Conservation (phyloP, 176 grass and related monocot genomes). For the Ensete glaucum region DNA sequence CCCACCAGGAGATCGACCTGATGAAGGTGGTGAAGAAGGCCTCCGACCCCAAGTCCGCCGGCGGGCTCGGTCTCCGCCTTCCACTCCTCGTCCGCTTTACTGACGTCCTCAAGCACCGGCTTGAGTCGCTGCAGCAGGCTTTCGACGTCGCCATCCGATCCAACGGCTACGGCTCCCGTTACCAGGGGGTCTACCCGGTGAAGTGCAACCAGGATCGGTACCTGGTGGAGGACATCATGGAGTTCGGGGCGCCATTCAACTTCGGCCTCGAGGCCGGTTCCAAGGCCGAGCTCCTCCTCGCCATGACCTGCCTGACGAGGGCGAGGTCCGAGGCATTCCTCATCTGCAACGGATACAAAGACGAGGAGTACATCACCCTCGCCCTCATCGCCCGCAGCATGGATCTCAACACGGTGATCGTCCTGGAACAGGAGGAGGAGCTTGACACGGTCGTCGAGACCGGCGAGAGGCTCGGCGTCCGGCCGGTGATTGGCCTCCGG, state of each 20-base stretch:
- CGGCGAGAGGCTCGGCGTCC: neutral
- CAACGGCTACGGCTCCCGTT: neutral
- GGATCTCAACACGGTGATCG: slow-evolving; percentile 15
- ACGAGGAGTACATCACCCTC: slow-evolving; percentile 8
- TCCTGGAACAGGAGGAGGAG: slow-evolving; percentile 14
- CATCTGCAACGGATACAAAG: slow-evolving; percentile 16
- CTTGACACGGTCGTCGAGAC: slow-evolving; percentile 9
- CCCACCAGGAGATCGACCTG: slow-evolving; percentile 10
- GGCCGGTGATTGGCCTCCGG: slow-evolving; percentile 9
- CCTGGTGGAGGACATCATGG: slow-evolving; percentile 7
- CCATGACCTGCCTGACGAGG: slow-evolving; percentile 11
- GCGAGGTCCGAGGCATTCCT: slow-evolving; percentile 8
- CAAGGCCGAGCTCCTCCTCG: slow-evolving; percentile 10
- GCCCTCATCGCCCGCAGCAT: slow-evolving; percentile 2
- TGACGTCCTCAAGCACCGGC: slow-evolving; percentile 4
- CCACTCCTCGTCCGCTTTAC: neutral
- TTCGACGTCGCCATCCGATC: neutral
- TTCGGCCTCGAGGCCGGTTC: slow-evolving; percentile 9
- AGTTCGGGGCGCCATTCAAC: neutral
- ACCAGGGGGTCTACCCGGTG: slow-evolving; percentile 6
- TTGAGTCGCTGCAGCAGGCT: neutral
- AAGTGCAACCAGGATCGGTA: slow-evolving; percentile 8
- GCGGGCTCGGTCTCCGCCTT: slow-evolving; percentile 5
- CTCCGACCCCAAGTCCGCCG: neutral
- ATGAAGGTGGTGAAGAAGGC: slow-evolving; percentile 8